Conservation (phyloP, 2,329 filamentous ascomycete species). For the Sporothrix euskadiensis region DNA sequence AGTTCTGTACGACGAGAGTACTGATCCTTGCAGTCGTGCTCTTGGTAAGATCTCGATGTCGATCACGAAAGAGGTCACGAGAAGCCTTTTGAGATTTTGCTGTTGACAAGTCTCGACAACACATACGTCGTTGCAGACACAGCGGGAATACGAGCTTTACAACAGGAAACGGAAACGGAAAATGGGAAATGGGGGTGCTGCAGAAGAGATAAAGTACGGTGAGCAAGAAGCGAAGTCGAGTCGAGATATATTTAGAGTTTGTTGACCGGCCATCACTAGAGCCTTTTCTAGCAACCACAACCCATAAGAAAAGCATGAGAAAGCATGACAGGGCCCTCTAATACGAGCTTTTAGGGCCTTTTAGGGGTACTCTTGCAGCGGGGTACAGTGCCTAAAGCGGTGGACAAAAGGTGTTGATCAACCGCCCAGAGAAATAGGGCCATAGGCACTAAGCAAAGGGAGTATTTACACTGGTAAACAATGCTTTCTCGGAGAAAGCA, state of each 20-base stretch:
- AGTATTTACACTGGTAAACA: too few relatives aligned
- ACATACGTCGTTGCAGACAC: background rate
- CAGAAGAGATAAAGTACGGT: background rate
- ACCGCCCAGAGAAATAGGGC: background rate
- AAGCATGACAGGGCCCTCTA: background rate
- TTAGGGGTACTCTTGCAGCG: background rate
- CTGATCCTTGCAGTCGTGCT: background rate
- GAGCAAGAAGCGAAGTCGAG: background rate
- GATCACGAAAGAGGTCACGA: conserved; percentile 5
- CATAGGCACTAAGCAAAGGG: background rate
- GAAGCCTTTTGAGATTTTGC: background rate
- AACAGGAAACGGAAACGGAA: background rate
- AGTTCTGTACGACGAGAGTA: background rate
- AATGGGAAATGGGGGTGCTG: background rate
- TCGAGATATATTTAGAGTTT: conserved; percentile 12
- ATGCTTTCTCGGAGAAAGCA: background rate
- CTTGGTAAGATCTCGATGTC: background rate
- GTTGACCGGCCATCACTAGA: background rate
- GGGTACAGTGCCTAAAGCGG: background rate
- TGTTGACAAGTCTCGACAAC: background rate
- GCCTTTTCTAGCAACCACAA: background rate
- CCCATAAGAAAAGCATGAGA: background rate
- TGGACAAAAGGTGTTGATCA: background rate
- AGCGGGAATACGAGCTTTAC: background rate
- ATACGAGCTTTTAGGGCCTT: conserved; percentile 3